These are phyloP conservation scores for Aspergillus sparsus DNA, from an alignment of 495 filamentous ascomycete genomes.

Conservation along the genomic window DNA sequence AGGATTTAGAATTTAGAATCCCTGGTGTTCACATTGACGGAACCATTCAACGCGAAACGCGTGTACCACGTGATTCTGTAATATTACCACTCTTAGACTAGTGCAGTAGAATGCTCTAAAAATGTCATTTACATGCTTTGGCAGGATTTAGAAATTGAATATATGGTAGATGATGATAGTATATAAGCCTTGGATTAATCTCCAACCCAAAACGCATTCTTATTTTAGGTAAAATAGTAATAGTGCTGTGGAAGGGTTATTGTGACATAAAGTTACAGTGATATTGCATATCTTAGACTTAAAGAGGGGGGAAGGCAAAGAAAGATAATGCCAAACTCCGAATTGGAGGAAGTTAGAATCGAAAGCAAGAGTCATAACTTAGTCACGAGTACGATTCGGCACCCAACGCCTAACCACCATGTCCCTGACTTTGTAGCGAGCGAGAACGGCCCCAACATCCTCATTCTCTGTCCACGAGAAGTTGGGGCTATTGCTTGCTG, in stretches of 20 bases:
- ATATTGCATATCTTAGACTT: not conserved
- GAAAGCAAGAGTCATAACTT: slow-evolving; percentile 13
- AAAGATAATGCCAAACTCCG: slow-evolving; percentile 41
- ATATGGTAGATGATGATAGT: not conserved
- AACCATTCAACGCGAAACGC: slow-evolving; percentile 40
- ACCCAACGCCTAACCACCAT: slow-evolving; percentile 80
- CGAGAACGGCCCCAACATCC: slow-evolving; percentile 63
- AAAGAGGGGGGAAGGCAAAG: not conserved
- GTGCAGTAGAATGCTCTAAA: not conserved
- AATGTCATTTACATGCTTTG: no score
- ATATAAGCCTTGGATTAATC: no score
- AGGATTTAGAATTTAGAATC: not conserved
- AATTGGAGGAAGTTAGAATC: no score
- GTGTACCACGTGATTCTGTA: slow-evolving; percentile 37
- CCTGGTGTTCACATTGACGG: slow-evolving; percentile 1
- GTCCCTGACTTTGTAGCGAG: slow-evolving; percentile 78
- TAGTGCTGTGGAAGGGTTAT: not conserved
- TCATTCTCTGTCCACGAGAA: slow-evolving; percentile 20
- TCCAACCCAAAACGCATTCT: not conserved
- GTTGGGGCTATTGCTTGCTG: slow-evolving; percentile 34
- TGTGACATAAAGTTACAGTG: slow-evolving; percentile 19
- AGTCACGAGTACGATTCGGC: slow-evolving; percentile 75
- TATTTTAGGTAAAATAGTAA: not conserved
- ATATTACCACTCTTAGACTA: slow-evolving; percentile 38
- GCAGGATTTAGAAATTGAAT: not conserved